Percentiles rank a stretch among this genome's conserved stretches.
phyloP scores from a whole-genome alignment of 345 rosid genomes.

The Sonneratia alba region DNA sequence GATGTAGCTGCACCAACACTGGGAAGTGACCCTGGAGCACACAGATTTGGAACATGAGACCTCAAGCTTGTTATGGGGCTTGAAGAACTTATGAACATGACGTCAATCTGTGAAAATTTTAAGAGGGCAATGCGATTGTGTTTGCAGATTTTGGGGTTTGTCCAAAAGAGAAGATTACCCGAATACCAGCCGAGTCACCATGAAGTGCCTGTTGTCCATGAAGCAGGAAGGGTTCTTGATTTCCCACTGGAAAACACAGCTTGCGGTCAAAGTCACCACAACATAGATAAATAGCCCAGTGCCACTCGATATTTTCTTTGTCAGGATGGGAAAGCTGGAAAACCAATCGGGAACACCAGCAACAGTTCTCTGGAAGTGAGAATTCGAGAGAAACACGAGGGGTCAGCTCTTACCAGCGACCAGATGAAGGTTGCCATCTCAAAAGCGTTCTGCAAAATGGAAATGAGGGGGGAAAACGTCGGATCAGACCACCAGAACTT shows the following conservation, averaged over 20 bases:
- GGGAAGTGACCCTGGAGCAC: constrained; percentile 34
- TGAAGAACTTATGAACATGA: neutral
- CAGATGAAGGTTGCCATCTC: constrained; percentile 64
- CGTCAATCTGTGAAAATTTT: no score
- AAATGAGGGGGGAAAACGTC: neutral
- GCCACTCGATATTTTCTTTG: no score
- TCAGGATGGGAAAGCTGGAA: no score
- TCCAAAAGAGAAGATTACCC: constrained; percentile 23
- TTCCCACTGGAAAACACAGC: constrained; percentile 43
- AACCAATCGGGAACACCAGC: neutral
- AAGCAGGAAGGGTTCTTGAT: constrained; percentile 46
- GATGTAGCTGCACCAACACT: constrained; percentile 55
- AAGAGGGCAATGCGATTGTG: no score
- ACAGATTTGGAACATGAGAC: neutral
- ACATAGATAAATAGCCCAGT: no score
- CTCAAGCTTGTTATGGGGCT: neutral
- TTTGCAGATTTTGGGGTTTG: neutral
- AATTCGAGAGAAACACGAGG: neutral
- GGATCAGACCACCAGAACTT: neutral
- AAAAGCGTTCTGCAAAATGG: constrained; percentile 44
- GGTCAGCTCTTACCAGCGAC: constrained; percentile 41
- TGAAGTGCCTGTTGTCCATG: constrained; percentile 26
- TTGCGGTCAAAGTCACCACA: neutral
- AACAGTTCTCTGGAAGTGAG: neutral
- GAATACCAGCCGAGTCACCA: constrained; percentile 28